Evolutionary conservation across 768 basidiomycete species (phyloP).

Genomic region (Macrolepiota fuliginosa): DNA sequence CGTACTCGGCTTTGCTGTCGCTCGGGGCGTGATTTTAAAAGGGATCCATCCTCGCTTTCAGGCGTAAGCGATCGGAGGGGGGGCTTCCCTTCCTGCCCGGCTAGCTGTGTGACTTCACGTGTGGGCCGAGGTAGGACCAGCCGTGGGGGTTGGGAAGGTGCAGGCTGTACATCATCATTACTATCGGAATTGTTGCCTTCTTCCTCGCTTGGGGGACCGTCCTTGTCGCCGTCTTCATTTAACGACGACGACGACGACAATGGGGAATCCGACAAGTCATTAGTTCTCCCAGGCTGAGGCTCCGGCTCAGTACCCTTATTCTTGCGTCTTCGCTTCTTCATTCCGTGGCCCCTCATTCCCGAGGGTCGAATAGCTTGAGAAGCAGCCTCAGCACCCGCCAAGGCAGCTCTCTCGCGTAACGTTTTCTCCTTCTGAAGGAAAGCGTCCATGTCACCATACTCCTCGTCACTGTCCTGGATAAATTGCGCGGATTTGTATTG

Average conservation of each 20-base stretch:
- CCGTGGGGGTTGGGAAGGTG: background rate
- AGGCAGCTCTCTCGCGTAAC: slow-evolving; percentile 52
- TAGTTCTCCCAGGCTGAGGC: background rate
- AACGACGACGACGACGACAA: background rate
- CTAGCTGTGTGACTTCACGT: background rate
- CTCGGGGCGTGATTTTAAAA: background rate
- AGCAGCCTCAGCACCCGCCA: slow-evolving; percentile 19
- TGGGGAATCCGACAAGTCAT: background rate
- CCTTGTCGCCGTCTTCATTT: background rate
- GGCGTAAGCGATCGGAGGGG: background rate
- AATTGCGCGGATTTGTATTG: slow-evolving; percentile 87
- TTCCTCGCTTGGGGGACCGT: background rate
- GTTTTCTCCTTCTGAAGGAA: slow-evolving; percentile 78
- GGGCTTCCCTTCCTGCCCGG: background rate
- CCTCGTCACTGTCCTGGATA: slow-evolving; percentile 88
- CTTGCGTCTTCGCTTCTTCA: slow-evolving; percentile 46
- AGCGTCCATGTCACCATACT: slow-evolving; percentile 74
- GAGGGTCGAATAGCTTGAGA: slow-evolving; percentile 38
- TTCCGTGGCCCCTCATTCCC: slow-evolving; percentile 51
- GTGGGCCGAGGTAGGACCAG: slow-evolving; percentile 1
- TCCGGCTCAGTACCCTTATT: slow-evolving; percentile 22
- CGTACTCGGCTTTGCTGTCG: background rate
- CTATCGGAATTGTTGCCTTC: background rate
- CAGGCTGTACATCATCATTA: background rate
- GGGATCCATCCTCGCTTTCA: background rate